phyloP scores from a whole-genome alignment of 176 grass and related monocot genomes.

The Hyparrhenia diplandra region DNA sequence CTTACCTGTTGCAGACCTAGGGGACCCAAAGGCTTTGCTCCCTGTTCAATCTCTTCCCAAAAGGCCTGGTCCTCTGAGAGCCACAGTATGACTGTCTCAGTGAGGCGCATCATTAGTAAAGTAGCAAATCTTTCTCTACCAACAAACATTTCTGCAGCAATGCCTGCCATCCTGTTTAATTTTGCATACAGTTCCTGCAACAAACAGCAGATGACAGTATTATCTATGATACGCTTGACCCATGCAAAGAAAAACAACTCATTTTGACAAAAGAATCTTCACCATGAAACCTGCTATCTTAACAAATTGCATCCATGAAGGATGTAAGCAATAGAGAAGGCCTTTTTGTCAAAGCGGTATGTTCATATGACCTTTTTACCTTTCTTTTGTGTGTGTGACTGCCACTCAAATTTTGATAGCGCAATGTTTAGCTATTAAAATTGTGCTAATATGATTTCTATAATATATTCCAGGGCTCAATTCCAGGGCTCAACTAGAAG shows the following conservation, averaged over 20 bases:
- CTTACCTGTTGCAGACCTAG: constrained; percentile 74
- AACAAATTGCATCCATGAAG: neutral
- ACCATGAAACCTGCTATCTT: neutral
- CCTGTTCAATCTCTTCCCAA: constrained; percentile 88
- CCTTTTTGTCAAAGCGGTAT: neutral
- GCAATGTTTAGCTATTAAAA: neutral
- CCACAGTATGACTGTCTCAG: constrained; percentile 82
- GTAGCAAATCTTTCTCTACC: constrained; percentile 39
- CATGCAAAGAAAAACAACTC: neutral
- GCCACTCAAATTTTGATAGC: neutral
- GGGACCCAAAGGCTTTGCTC: constrained; percentile 56
- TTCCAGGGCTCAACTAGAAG: neutral
- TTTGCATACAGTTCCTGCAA: constrained; percentile 79
- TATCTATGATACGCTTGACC: neutral
- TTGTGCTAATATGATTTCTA: neutral
- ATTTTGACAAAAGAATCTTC: neutral
- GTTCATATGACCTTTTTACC: neutral
- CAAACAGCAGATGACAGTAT: neutral
- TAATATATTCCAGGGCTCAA: neutral
- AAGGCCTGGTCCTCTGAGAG: constrained; percentile 84
- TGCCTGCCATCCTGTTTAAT: constrained; percentile 64
- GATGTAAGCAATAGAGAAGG: neutral
- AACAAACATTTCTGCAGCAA: constrained; percentile 86
- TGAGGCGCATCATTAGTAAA: constrained; percentile 49
- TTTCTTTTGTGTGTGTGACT: neutral